phyloP scores from a whole-genome alignment of 176 grass and related monocot genomes.

The Triticum aestivum region DNA sequence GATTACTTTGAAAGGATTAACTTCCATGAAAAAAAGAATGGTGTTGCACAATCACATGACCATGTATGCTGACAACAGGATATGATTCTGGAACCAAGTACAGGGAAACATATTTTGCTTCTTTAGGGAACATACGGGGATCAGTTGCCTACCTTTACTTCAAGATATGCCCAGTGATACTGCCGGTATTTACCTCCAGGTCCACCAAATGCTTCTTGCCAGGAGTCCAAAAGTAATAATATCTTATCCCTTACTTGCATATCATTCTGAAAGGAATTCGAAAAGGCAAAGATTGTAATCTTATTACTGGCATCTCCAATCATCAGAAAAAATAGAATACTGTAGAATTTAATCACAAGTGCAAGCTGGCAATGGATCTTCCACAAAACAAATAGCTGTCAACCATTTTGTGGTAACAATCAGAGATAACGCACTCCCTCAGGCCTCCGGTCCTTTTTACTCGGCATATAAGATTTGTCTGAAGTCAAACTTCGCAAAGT shows the following conservation, averaged over 20 bases:
- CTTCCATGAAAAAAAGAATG: background rate
- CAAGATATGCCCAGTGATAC: constrained; percentile 88
- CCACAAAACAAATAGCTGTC: background rate
- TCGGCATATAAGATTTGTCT: no score
- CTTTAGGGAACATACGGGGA: constrained; percentile 7
- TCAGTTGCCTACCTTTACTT: constrained; percentile 68
- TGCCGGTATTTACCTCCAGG: constrained; percentile 77
- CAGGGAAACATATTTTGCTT: constrained; percentile 4
- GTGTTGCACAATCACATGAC: background rate
- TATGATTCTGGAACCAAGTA: constrained; percentile 5
- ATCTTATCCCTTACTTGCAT: constrained; percentile 82
- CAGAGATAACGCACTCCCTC: background rate
- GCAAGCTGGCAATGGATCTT: constrained; percentile 14
- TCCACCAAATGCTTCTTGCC: constrained; percentile 99
- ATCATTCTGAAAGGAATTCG: constrained; percentile 63
- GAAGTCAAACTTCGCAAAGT: no score
- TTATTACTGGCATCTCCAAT: background rate
- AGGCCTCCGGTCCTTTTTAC: no score
- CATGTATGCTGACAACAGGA: background rate
- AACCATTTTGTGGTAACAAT: background rate
- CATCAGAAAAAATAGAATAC: background rate
- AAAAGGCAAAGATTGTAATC: background rate
- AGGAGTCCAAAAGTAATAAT: constrained; percentile 88
- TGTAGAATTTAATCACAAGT: background rate
- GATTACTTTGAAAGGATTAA: background rate